A percentile compares a stretch with the other conserved stretches of the same genome.
Conservation (phyloP, 129 eudicot species). For the Centaurea solstitialis region DNA sequence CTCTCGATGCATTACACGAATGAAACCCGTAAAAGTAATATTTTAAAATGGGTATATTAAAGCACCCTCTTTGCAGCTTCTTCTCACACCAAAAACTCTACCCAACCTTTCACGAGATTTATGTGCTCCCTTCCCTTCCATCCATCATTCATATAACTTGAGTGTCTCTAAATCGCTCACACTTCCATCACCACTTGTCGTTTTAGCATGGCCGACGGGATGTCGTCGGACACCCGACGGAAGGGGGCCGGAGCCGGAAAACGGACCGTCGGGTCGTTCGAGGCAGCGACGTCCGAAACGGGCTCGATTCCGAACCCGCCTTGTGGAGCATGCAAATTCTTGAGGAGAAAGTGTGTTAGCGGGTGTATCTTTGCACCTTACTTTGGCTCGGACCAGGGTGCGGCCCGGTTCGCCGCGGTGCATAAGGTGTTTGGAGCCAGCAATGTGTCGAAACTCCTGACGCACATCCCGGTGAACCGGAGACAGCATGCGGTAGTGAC, state of each 20-base stretch:
- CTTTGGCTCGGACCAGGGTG: conserved; percentile 91
- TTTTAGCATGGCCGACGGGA: conserved; percentile 48
- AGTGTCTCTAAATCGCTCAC: conserved; percentile 14
- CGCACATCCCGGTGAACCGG: conserved; percentile 69
- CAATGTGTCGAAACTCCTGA: conserved; percentile 79
- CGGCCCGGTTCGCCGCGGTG: conserved; percentile 91
- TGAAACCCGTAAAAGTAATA: neutral
- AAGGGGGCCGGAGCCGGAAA: conserved; percentile 40
- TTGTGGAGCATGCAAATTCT: conserved; percentile 92
- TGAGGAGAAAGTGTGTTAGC: conserved; percentile 76
- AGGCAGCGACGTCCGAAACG: conserved; percentile 13
- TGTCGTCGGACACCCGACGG: conserved; percentile 34
- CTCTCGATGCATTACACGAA: neutral
- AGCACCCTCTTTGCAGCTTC: conserved; percentile 32
- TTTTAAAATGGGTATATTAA: neutral
- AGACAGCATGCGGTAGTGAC: conserved; percentile 88
- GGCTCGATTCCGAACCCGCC: conserved; percentile 45
- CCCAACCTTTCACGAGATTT: conserved; percentile 78
- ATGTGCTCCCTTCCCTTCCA: conserved; percentile 43
- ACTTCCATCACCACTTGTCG: conserved; percentile 10
- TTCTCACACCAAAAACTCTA: conserved; percentile 35
- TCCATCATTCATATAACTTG: conserved; percentile 38
- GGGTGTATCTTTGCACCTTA: conserved; percentile 92
- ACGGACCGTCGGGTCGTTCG: conserved; percentile 20
- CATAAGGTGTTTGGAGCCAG: conserved; percentile 97